phyloP scores from a whole-genome alignment of 2,329 filamentous ascomycete species.

The Fusarium sp. region DNA sequence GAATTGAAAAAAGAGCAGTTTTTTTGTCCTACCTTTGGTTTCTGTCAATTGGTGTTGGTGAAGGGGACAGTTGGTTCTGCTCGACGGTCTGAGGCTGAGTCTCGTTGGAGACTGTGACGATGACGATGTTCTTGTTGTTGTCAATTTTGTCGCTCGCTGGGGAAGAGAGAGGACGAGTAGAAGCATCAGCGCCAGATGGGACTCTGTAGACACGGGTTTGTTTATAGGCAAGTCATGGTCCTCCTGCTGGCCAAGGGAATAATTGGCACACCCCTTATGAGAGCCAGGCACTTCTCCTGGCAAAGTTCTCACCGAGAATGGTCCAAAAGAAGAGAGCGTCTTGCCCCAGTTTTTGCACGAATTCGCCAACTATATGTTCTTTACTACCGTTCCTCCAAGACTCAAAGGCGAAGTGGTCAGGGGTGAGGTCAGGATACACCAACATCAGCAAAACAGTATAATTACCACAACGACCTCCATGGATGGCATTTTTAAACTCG shows the following conservation, averaged over 20 bases:
- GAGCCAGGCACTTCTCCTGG: not conserved
- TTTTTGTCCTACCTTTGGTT: not conserved
- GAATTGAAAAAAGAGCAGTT: slow-evolving; percentile 25
- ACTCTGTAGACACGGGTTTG: not conserved
- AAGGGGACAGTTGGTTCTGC: not conserved
- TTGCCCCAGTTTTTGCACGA: no score
- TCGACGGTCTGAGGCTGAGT: not conserved
- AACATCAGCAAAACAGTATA: not conserved
- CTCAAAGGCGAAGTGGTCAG: not conserved
- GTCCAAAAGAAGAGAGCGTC: no score
- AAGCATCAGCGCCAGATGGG: not conserved
- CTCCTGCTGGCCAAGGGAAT: not conserved
- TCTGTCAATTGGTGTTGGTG: not conserved
- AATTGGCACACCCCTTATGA: not conserved
- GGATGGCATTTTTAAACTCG: not conserved
- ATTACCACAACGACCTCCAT: not conserved
- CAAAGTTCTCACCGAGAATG: not conserved
- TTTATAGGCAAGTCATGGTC: not conserved
- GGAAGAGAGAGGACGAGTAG: not conserved
- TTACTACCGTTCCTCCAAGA: not conserved
- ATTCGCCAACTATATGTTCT: no score
- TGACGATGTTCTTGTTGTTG: not conserved
- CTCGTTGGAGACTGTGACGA: not conserved
- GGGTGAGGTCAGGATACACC: not conserved
- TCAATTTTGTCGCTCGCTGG: not conserved